Evolutionary conservation across 2,329 filamentous ascomycete genomes (phyloP).

Genomic region (Botrytis pseudocinerea): DNA sequence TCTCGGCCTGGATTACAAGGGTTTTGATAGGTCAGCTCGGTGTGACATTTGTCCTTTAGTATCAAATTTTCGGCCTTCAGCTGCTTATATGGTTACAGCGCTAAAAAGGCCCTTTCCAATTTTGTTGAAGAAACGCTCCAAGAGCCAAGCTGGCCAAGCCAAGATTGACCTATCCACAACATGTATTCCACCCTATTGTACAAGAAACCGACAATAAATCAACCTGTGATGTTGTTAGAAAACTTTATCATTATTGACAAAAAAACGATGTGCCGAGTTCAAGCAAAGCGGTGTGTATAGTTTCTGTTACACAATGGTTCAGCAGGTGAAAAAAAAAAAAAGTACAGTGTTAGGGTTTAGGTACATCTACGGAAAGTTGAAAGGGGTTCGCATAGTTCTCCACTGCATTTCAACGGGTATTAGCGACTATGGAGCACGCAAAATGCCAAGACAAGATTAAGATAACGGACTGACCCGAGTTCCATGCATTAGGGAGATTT

Average conservation of each 20-base stretch:
- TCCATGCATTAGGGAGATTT: constrained; percentile 6
- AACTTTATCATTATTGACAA: constrained; percentile 15
- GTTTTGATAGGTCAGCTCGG: not conserved
- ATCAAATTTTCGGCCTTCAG: constrained; percentile 5
- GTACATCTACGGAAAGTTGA: not conserved
- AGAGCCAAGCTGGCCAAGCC: constrained; percentile 14
- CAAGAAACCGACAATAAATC: not conserved
- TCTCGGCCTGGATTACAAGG: not conserved
- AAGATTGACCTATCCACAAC: constrained; percentile 13
- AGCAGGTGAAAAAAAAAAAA: not conserved
- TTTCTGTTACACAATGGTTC: not conserved
- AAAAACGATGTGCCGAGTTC: not conserved
- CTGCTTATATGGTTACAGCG: constrained; percentile 18
- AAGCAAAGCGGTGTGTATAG: not conserved
- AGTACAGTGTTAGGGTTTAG: not conserved
- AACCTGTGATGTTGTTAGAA: not conserved
- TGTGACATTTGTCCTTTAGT: constrained; percentile 1
- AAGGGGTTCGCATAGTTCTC: constrained; percentile 20
- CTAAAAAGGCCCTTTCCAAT: constrained; percentile 18
- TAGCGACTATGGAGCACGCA: constrained; percentile 17
- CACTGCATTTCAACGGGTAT: constrained; percentile 5
- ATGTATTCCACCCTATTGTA: not conserved
- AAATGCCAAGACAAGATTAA: not conserved
- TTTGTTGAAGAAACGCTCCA: constrained; percentile 9
- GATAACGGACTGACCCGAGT: constrained; percentile 17